Percentiles rank a stretch among this genome's conserved stretches.
Evolutionary conservation across 345 rosid species (phyloP).

Genomic region (Populus euphratica): DNA sequence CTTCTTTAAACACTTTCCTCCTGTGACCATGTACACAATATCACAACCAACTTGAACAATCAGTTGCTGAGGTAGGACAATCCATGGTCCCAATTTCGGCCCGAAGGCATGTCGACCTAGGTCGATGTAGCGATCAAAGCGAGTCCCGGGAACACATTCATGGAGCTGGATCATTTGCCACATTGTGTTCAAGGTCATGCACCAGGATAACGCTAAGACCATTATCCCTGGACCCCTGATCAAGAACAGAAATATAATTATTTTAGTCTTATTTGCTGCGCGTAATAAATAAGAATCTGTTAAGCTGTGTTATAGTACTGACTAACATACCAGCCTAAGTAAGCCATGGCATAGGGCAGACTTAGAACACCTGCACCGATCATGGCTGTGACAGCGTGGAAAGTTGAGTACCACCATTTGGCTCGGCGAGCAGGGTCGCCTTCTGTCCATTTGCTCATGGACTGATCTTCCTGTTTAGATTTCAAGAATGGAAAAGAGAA

Average conservation of each 20-base stretch:
- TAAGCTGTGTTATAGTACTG: background rate
- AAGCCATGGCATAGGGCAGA: constrained; percentile 94
- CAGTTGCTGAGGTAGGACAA: constrained; percentile 89
- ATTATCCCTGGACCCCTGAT: constrained; percentile 85
- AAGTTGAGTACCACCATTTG: constrained; percentile 97
- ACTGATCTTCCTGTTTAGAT: constrained; percentile 41
- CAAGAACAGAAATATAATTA: background rate
- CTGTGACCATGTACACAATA: constrained; percentile 97
- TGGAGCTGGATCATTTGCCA: constrained; percentile 98
- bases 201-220: constrained; percentile 68
- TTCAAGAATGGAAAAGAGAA: background rate
- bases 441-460: constrained; percentile 55
- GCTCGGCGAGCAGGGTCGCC: constrained; percentile 61
- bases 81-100: constrained; percentile 72
- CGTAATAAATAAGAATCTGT: background rate
- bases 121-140: constrained; percentile 88
- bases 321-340: constrained; percentile 72
- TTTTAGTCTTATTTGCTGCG: background rate
- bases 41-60: constrained; percentile 89
- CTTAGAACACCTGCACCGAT: constrained; percentile 96
- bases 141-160: constrained; percentile 82
- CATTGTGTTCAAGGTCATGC: constrained; percentile 84
- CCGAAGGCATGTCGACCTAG: constrained; percentile 86
- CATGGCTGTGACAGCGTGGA: constrained; percentile 93
- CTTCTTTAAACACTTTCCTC: constrained; percentile 88